These are phyloP conservation scores for Aschersonia sp. DNA, from an alignment of 2,329 filamentous ascomycete species.

Conservation along the genomic window DNA sequence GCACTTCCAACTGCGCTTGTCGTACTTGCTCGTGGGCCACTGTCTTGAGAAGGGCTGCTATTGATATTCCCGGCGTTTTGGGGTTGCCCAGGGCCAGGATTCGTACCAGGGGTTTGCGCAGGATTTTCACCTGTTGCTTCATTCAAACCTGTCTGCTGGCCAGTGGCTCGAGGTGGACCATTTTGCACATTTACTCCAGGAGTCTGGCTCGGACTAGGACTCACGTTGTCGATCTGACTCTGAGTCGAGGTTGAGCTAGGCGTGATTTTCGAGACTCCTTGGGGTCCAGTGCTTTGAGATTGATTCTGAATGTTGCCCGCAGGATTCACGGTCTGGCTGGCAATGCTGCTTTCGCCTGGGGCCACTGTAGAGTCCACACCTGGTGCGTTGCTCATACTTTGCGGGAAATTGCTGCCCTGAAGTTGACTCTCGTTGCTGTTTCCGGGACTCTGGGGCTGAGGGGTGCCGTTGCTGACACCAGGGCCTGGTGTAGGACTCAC, in stretches of 20 bases:
- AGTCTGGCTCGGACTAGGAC: too few species aligned
- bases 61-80: not conserved
- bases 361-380: not conserved
- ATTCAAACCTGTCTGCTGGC: too few species aligned
- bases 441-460: not conserved
- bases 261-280: not conserved
- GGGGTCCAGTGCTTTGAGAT: not conserved
- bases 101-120: too few species aligned
- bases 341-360: not conserved
- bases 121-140: too few species aligned
- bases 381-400: not conserved
- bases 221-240: too few species aligned
- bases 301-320: not conserved
- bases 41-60: not conserved
- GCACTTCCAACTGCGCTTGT: not conserved
- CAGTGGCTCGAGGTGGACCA: too few species aligned
- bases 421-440: not conserved
- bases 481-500: too few species aligned
- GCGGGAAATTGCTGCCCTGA: not conserved
- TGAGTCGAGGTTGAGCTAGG: too few species aligned
- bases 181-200: too few species aligned
- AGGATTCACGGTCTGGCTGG: not conserved
- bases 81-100: too few species aligned
- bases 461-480: too few species aligned
- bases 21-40: not conserved